Evolutionary conservation across 129 eudicot genomes (phyloP), one percentile per base, ranked within the genome.

Genomic region (Heracleum sosnowskyi): DNA sequence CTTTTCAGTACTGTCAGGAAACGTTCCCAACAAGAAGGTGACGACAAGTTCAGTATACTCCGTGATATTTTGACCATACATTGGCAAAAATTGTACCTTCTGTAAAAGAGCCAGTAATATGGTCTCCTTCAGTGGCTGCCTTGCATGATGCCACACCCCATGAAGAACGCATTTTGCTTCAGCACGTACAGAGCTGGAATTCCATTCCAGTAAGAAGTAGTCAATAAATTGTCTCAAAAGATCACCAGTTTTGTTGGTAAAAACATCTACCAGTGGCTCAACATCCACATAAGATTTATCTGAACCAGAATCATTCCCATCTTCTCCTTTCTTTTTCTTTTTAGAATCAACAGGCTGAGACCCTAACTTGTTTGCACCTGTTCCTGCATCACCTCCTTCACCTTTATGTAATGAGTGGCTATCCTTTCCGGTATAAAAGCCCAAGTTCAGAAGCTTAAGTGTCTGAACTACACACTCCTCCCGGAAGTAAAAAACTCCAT

Each of bases 261-360:
- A 96, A 46, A 96, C 84, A 78, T 86, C 97, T 29, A 96, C 88
- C 55, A 86, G 84, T 66, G 96, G 88, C 81, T 92, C 99, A 96
- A 96, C 92, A 78, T 96, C 99, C 85, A 90, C 79, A 77, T 86
- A 89, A 22, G 97, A 87, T 79, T 96, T 96, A 81, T 96, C 99
- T 71, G 77, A 74, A 51, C 89, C 84, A 81, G 90, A 82, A 69
- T 96, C 99, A 82, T 74, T 31, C 55, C 90, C 91, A 77, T 96
- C 99, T 18, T 92, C 99, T 57, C 97, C 91, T 80, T 90, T 96
- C 93, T 96, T 96, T 83, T 96, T 96, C 87, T 92, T 96, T 88
- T 94, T 94, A 20, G 87, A 89, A 39, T 94, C 98, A 45, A 81
- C 72, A 6, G 96, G 76, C 69, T 91, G 92, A 64, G 87, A 51